A percentile compares a stretch with the other conserved stretches of the same genome.
Evolutionary conservation across 331 rosid species (phyloP).

Genomic region (Arachis monticola): DNA sequence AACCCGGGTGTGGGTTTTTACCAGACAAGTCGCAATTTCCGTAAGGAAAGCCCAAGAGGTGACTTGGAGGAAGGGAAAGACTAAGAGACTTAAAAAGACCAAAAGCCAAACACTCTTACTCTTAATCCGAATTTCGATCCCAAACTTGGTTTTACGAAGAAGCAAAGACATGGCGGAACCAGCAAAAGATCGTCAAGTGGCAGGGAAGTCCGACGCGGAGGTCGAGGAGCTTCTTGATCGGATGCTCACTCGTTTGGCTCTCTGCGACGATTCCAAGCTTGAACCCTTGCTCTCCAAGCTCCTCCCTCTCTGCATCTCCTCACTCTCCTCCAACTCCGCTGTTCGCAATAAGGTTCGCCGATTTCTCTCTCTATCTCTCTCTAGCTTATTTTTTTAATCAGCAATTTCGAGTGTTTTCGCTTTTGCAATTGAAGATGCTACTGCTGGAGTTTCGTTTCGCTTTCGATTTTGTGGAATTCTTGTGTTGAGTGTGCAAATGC

Average conservation of each 20-base stretch:
- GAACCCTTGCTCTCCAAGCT: slow-evolving; percentile 77
- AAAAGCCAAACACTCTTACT: no score
- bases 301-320: slow-evolving; percentile 80
- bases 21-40: no score
- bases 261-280: slow-evolving; percentile 90
- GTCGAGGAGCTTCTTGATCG: slow-evolving; percentile 85
- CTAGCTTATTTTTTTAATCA: background rate
- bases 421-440: background rate
- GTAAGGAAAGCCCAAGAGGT: no score
- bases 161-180: slow-evolving; percentile 68
- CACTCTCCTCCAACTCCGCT: slow-evolving; percentile 71
- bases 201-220: slow-evolving; percentile 67
- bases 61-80: no score
- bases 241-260: slow-evolving; percentile 85
- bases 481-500: slow-evolving; percentile 6
- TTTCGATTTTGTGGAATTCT: background rate
- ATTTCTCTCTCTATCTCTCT: background rate
- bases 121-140: no score
- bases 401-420: background rate
- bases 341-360: slow-evolving; percentile 82
- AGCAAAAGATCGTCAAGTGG: slow-evolving; percentile 33
- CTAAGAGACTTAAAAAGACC: no score
- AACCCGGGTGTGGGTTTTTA: no score
- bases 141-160: background rate
- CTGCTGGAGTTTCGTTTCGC: background rate